Evolutionary conservation across 352 stramenopile genomes (phyloP), one percentile per base, ranked within the genome.

Genomic region (Pilasporangium apinafurcum): DNA sequence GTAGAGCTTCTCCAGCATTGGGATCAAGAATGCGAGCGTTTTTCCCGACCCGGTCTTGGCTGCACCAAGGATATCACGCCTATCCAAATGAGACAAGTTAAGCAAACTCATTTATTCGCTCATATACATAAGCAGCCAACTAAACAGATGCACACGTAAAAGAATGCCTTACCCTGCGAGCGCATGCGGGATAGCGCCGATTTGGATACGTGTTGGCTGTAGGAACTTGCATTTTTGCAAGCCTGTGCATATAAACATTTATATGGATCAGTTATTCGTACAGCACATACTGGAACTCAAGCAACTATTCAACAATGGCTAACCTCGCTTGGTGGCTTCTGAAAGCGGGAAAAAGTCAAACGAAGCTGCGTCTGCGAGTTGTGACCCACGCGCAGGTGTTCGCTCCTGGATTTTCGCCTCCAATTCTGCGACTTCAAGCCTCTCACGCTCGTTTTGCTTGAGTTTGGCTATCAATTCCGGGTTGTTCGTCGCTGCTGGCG

Each of bases 21-120:
- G 85, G 28, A 96, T 60, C 24, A 96, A 46, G 65, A 96, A 96
- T 27, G 95, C 90, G 22, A 95, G 77, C 38, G 94, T 98, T 64
- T 98, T 98, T 16, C 93, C 92, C 5, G 77, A 95, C 8, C 93
- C 93, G 1, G 92, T 98, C 60, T 96, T 96, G 33, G 91, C 92
- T 1, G 87, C 88, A 4, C 80, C 91, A 4, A 98, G 68, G 40
- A 97, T 88, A 51, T 98, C 92, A 20, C 87, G 83, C 0, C 83
- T 56, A 33, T 20, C n/a, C 7, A 3, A 20, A 8, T 56, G 22
- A 8, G 1, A 27, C n/a, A n/a, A n/a, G n/a, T n/a, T n/a, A n/a
- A n/a, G n/a, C n/a, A n/a, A n/a, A n/a, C n/a, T n/a, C n/a, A n/a
- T n/a, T n/a, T n/a, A n/a, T n/a, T n/a, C n/a, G n/a, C n/a, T n/a